Evolutionary conservation across 2,329 filamentous ascomycete species (phyloP), one percentile per base, ranked within the genome.

Genomic region (Pseudogymnoascus sp.): DNA sequence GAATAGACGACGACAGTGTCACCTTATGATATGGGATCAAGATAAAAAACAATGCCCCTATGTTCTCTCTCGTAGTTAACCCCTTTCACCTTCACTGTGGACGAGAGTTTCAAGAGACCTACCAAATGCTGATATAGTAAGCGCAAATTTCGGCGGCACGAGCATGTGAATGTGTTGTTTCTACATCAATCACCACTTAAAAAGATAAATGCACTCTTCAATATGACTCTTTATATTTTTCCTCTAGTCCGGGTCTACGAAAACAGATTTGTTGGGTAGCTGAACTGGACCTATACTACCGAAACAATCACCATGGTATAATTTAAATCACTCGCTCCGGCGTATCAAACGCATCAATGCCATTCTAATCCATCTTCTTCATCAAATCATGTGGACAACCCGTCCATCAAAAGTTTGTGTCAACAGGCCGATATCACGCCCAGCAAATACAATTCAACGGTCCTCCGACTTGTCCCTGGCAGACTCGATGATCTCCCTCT

Each of bases 401-500:
- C 38, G 23, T 21, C 38, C 38, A 21, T 21, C 19, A 4, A 23
- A 23, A 28, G 26, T 8, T 7, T 15, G 15, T 18, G 6, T 10
- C 5, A 13, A 13, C 18, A 13, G 34, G 34, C 5, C 7, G 34
- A 15, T 12, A 21, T 3, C 38, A n/a, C 3, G 4, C n/a, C 3
- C 38, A 45, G 12, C 26, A 18, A 15, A 3, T 26, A 13, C 21
- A 6, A 3, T 5, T 30, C 15, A 52, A 4, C 41, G 41, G 18
- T 52, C 41, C 10, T 57, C 55, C 15, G 30, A 38, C 10, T 38
- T 38, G 21, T 57, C 41, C 41, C 41, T 52, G 5, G 41, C 41
- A 10, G 41, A 52, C 23, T 52, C 64, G 33, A 63, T 56, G 45
- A 86, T 85, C 61, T 82, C 76, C 64, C 69, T 73, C 75, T 86